phyloP scores from a whole-genome alignment of 2,329 filamentous ascomycete genomes.

The Calonectria pauciramosa region DNA sequence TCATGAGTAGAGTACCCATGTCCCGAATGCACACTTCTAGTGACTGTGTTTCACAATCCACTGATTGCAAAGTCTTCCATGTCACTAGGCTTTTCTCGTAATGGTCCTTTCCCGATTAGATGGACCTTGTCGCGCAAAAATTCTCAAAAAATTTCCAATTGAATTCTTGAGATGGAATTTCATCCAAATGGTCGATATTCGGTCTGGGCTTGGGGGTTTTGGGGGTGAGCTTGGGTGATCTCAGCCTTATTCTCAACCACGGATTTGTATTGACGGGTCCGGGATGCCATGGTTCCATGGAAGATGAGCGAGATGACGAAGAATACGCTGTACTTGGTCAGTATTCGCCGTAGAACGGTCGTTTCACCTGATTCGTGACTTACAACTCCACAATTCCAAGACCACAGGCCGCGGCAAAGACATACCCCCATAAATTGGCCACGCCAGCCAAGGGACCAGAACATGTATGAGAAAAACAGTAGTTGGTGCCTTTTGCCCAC shows the following conservation, averaged over 20 bases:
- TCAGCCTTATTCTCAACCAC: not conserved
- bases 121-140: not conserved
- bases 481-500: slow-evolving; percentile 34
- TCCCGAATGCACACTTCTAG: not conserved
- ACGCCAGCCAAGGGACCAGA: slow-evolving; percentile 27
- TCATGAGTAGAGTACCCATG: not conserved
- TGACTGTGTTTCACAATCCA: not conserved
- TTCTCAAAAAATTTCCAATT: too few relatives aligned
- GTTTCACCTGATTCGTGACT: slow-evolving; percentile 34
- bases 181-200: slow-evolving; percentile 6
- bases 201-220: not conserved
- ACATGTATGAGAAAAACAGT: slow-evolving; percentile 43
- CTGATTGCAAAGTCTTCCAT: too few relatives aligned
- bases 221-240: not conserved
- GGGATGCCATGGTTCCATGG: slow-evolving; percentile 56
- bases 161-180: not conserved
- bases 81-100: not conserved
- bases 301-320: slow-evolving; percentile 58
- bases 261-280: slow-evolving; percentile 46
- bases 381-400: slow-evolving; percentile 61
- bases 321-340: slow-evolving; percentile 53
- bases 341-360: not conserved
- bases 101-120: too few relatives aligned
- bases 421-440: slow-evolving; percentile 42
- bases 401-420: slow-evolving; percentile 52